Evolutionary conservation across 805 yeast species (phyloP).

Genomic region (Allodekkera sacchari): DNA sequence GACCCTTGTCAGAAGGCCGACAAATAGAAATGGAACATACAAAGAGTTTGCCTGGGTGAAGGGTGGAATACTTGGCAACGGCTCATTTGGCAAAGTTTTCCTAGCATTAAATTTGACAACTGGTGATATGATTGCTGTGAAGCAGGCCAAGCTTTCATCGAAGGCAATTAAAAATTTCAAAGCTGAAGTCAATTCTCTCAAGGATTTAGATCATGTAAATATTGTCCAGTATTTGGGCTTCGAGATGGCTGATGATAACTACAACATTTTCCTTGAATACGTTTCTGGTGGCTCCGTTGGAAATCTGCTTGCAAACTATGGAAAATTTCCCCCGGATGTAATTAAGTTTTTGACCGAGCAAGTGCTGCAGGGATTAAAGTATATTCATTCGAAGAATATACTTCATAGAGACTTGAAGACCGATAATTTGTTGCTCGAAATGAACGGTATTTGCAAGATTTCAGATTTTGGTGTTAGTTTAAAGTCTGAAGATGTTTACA

Average conservation of each 20-base stretch:
- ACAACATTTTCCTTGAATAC: conserved; percentile 85
- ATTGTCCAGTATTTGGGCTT: conserved; percentile 95
- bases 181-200: conserved; percentile 88
- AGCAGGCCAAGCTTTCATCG: conserved; percentile 71
- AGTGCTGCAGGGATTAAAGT: conserved; percentile 77
- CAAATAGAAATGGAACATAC: conserved; percentile 56
- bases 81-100: conserved; percentile 92
- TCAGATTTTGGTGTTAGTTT: conserved; percentile 96
- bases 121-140: conserved; percentile 98
- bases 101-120: conserved; percentile 90
- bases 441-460: conserved; percentile 90
- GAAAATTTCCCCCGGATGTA: conserved; percentile 73
- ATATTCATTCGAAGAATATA: conserved; percentile 79
- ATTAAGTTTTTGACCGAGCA: conserved; percentile 71
- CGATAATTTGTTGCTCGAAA: conserved; percentile 79
- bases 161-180: conserved; percentile 41
- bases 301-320: conserved; percentile 70
- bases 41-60: conserved; percentile 95
- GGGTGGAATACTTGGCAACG: conserved; percentile 94
- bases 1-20: conserved; percentile 58
- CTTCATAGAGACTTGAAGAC: conserved; percentile 93
- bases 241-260: conserved; percentile 64
- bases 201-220: conserved; percentile 87
- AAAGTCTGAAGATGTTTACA: conserved; percentile 74
- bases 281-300: conserved; percentile 98